These are phyloP conservation scores for Boletus huronensis DNA, from an alignment of 768 basidiomycete species.

Conservation along the genomic window DNA sequence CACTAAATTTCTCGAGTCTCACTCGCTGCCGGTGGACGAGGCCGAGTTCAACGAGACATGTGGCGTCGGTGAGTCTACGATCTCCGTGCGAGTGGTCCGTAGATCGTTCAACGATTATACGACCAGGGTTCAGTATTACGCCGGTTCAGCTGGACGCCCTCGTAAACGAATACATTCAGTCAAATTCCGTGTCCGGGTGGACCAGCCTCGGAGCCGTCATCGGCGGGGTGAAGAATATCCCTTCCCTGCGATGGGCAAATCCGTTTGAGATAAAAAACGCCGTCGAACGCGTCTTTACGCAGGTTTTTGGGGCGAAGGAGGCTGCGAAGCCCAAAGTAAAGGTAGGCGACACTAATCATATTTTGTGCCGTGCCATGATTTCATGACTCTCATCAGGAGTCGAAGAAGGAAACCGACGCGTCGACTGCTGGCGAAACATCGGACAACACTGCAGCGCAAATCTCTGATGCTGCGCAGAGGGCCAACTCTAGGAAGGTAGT, in stretches of 20 bases:
- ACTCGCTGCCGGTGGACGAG: conserved; percentile 59
- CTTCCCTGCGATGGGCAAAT: conserved; percentile 76
- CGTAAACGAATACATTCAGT: conserved; percentile 55
- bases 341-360: conserved; percentile 35
- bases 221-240: conserved; percentile 55
- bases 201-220: conserved; percentile 64
- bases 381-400: conserved; percentile 35
- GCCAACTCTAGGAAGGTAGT: conserved; percentile 53
- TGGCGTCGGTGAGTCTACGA: conserved; percentile 72
- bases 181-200: conserved; percentile 68
- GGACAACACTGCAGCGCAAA: conserved; percentile 24
- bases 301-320: conserved; percentile 72
- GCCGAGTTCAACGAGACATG: conserved; percentile 72
- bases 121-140: conserved; percentile 74
- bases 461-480: conserved; percentile 36
- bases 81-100: neutral
- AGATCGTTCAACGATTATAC: conserved; percentile 1
- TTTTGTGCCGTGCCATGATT: neutral
- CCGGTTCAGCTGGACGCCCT: conserved; percentile 54
- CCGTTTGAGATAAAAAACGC: conserved; percentile 82
- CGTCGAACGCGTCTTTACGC: conserved; percentile 64
- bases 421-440: conserved; percentile 3
- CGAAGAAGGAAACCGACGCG: conserved; percentile 42
- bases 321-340: conserved; percentile 62
- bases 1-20: conserved; percentile 65